A percentile compares a stretch with the other conserved stretches of the same genome.
phyloP scores from a whole-genome alignment of 2,329 filamentous ascomycete species.

The Cordyceps cateniannulata region DNA sequence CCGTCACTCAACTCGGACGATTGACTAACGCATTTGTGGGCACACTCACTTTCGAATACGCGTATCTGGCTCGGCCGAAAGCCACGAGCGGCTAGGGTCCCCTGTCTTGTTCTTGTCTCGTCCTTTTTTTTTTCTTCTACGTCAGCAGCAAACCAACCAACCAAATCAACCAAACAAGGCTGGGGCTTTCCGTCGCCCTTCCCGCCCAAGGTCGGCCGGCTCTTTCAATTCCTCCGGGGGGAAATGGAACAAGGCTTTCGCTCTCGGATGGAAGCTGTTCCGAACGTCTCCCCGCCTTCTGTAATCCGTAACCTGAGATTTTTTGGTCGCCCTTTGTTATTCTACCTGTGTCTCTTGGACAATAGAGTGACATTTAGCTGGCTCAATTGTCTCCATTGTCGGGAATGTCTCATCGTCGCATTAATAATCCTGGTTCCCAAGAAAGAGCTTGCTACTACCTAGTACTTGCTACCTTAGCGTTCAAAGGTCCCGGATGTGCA shows the following conservation, averaged over 20 bases:
- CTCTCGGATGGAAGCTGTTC: neutral
- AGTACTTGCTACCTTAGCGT: neutral
- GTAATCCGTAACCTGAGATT: too few relatives aligned
- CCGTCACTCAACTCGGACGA: too few relatives aligned
- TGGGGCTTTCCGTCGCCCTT: too few relatives aligned
- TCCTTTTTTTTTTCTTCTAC: too few relatives aligned
- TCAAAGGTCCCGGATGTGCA: neutral
- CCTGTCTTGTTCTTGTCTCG: too few relatives aligned
- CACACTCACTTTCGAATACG: too few relatives aligned
- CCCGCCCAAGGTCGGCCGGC: neutral
- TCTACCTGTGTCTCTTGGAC: neutral
- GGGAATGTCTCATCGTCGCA: conserved; percentile 1
- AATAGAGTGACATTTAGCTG: neutral
- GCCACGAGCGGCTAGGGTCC: too few relatives aligned
- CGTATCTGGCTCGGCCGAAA: too few relatives aligned
- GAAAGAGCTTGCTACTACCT: neutral
- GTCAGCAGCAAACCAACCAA: too few relatives aligned
- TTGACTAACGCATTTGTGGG: too few relatives aligned
- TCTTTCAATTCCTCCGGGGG: neutral
- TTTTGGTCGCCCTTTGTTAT: neutral
- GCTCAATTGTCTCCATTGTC: neutral
- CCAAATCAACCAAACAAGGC: too few relatives aligned
- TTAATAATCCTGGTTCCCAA: neutral
- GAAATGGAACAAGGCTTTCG: neutral
- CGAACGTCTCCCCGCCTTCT: too few relatives aligned